Evolutionary conservation across 495 filamentous ascomycete species (phyloP).

Genomic region (Echria macrotheca): DNA sequence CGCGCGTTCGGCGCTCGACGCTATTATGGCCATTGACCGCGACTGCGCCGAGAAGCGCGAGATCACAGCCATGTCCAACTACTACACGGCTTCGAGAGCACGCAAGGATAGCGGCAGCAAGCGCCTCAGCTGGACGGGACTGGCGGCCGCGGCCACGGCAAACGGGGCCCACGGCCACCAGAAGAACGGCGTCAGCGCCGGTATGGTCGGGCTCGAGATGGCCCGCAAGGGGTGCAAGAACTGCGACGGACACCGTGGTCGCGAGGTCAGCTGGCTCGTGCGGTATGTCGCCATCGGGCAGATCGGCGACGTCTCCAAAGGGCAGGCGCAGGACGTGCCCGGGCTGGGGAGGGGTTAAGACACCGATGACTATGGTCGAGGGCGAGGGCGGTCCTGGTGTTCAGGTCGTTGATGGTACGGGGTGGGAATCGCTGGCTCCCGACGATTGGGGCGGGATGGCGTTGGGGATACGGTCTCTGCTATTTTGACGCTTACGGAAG

Average conservation of each 20-base stretch:
- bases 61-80: constrained; percentile 30
- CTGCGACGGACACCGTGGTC: constrained; percentile 20
- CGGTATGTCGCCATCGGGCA: constrained; percentile 14
- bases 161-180: constrained; percentile 9
- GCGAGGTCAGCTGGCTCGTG: constrained; percentile 26
- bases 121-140: constrained; percentile 34
- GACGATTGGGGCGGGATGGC: not conserved
- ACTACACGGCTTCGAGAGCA: constrained; percentile 2
- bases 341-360: not conserved
- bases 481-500: not conserved
- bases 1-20: constrained; percentile 15
- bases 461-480: not conserved
- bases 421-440: not conserved
- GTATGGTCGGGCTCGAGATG: constrained; percentile 26
- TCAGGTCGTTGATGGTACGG: too few relatives aligned
- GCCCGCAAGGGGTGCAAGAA: constrained; percentile 23
- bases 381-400: too few relatives aligned
- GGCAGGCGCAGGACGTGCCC: not conserved
- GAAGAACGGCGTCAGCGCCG: constrained; percentile 22
- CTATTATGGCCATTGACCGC: constrained; percentile 27
- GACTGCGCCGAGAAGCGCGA: constrained; percentile 37
- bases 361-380: constrained; percentile 1
- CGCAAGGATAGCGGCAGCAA: constrained; percentile 16
- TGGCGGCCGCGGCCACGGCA: constrained; percentile 13
- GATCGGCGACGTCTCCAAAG: not conserved